Conservation (phyloP, 805 yeast genomes). For the Wickerhamiella alocasiicola region DNA sequence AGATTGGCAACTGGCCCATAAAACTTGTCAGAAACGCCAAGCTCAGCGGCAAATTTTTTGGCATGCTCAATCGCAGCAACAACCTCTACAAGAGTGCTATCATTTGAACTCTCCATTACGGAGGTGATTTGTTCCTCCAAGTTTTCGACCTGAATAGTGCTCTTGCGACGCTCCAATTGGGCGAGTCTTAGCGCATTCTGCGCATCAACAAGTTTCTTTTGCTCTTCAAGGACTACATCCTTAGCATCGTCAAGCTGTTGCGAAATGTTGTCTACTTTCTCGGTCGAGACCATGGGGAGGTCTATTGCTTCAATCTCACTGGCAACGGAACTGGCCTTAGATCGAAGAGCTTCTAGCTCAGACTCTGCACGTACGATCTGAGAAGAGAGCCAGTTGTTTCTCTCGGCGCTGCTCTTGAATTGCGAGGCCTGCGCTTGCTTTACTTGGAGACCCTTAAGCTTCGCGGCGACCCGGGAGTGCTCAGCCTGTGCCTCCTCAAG, state of each 20-base stretch:
- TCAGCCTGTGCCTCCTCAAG: slow-evolving; percentile 5
- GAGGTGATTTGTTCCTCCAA: slow-evolving; percentile 37
- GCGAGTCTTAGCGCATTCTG: slow-evolving; percentile 55
- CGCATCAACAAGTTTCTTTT: slow-evolving; percentile 26
- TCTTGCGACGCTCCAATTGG: slow-evolving; percentile 70
- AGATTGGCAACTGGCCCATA: slow-evolving; percentile 81
- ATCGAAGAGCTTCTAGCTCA: background rate
- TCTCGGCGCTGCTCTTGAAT: slow-evolving; percentile 42
- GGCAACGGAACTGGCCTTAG: background rate
- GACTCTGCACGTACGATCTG: background rate
- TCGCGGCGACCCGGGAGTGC: slow-evolving; percentile 19
- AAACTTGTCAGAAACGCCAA: slow-evolving; percentile 50
- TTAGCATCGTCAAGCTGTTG: slow-evolving; percentile 25
- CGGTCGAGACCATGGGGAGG: slow-evolving; percentile 27
- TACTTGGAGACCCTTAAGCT: slow-evolving; percentile 34
- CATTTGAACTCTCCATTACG: background rate
- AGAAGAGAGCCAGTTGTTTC: slow-evolving; percentile 53
- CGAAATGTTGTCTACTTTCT: slow-evolving; percentile 23
- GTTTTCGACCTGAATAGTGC: slow-evolving; percentile 44
- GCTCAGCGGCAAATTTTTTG: slow-evolving; percentile 42
- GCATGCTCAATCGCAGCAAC: slow-evolving; percentile 53
- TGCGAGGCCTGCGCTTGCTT: slow-evolving; percentile 60
- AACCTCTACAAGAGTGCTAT: background rate
- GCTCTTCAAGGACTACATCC: slow-evolving; percentile 13
- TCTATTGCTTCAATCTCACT: background rate